phyloP scores from a whole-genome alignment of 2,329 filamentous ascomycete species.

The Metarhizium anisopliae region DNA sequence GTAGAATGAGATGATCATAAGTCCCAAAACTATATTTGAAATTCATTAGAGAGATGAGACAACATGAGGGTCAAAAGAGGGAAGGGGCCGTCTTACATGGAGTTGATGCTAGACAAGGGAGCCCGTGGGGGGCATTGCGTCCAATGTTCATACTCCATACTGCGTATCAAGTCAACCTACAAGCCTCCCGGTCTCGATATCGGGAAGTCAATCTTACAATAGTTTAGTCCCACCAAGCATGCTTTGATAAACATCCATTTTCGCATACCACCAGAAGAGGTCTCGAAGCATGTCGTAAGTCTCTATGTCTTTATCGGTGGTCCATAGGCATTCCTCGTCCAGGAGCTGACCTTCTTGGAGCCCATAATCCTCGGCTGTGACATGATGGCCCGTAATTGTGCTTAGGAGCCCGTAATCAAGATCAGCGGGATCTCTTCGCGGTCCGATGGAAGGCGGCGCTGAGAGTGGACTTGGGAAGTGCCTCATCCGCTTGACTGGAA shows the following conservation, averaged over 20 bases:
- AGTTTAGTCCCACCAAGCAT: slow-evolving; percentile 77
- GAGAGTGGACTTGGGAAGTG: slow-evolving; percentile 10
- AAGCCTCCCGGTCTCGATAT: background rate
- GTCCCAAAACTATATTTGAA: slow-evolving; percentile 64
- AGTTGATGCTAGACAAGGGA: slow-evolving; percentile 65
- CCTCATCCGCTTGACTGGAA: slow-evolving; percentile 46
- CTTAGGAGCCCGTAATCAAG: slow-evolving; percentile 33
- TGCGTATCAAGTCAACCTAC: slow-evolving; percentile 26
- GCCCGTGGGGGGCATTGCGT: slow-evolving; percentile 81
- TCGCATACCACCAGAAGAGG: slow-evolving; percentile 91
- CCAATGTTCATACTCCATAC: slow-evolving; percentile 73
- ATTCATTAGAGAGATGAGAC: background rate
- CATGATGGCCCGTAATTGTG: slow-evolving; percentile 29
- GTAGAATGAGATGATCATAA: slow-evolving; percentile 76
- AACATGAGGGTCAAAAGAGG: background rate
- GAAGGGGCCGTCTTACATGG: slow-evolving; percentile 44
- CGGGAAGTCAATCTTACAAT: slow-evolving; percentile 45
- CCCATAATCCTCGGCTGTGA: slow-evolving; percentile 29
- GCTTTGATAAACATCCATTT: slow-evolving; percentile 89
- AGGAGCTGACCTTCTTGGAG: slow-evolving; percentile 20
- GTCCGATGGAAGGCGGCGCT: background rate
- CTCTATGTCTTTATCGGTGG: slow-evolving; percentile 58
- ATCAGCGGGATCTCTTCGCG: slow-evolving; percentile 23
- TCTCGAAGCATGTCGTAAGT: slow-evolving; percentile 76
- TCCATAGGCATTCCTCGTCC: slow-evolving; percentile 12